A percentile compares a stretch with the other conserved stretches of the same genome.
phyloP scores from a whole-genome alignment of 768 basidiomycete species.

The Auricularia sp. region DNA sequence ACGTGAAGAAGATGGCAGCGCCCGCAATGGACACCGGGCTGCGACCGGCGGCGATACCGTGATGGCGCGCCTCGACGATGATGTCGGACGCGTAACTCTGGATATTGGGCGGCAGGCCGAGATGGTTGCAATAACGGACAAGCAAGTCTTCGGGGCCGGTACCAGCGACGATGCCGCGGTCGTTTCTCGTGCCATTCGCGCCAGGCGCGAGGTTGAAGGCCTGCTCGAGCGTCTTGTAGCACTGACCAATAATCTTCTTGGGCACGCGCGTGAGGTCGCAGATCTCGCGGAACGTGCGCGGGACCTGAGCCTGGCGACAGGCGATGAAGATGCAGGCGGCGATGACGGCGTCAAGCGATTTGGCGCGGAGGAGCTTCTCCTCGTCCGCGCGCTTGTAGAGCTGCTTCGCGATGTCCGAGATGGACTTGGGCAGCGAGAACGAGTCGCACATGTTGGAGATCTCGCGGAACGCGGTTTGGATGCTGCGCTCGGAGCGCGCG shows the following conservation, averaged over 20 bases:
- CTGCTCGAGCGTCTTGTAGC: constrained; percentile 79
- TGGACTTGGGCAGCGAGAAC: constrained; percentile 87
- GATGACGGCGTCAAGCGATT: constrained; percentile 85
- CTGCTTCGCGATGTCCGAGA: constrained; percentile 94
- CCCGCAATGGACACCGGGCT: constrained; percentile 98
- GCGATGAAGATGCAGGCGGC: constrained; percentile 98
- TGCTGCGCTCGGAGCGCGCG: constrained; percentile 74
- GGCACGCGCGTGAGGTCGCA: constrained; percentile 88
- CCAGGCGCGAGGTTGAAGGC: constrained; percentile 85
- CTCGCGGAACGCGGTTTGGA: constrained; percentile 81
- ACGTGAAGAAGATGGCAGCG: constrained; percentile 90
- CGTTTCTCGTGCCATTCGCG: constrained; percentile 35
- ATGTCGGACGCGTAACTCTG: constrained; percentile 79
- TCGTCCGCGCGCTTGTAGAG: constrained; percentile 96
- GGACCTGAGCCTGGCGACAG: constrained; percentile 90
- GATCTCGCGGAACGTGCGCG: constrained; percentile 91
- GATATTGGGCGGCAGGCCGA: constrained; percentile 73
- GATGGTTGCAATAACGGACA: constrained; percentile 88
- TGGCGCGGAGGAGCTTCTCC: constrained; percentile 84
- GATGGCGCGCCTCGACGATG: constrained; percentile 66
- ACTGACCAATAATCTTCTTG: constrained; percentile 92
- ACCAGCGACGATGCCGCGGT: background rate
- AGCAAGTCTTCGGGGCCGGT: constrained; percentile 74
- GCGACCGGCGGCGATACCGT: constrained; percentile 87
- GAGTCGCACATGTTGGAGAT: constrained; percentile 93